These are phyloP conservation scores for Termitomyces eurrhizus DNA, from an alignment of 768 basidiomycete species.

Conservation along the genomic window DNA sequence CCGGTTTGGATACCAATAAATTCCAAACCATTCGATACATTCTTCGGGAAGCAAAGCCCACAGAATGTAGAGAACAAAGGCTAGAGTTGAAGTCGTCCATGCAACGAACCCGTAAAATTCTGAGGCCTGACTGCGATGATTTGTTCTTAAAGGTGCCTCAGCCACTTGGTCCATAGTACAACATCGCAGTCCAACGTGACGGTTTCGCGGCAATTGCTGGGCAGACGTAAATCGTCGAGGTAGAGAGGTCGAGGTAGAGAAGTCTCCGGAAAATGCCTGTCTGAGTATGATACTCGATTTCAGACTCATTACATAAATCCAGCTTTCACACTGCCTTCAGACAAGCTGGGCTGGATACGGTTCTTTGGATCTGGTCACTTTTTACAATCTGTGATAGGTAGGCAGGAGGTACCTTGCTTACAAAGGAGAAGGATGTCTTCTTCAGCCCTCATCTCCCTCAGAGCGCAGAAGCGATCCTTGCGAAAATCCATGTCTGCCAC, in stretches of 20 bases:
- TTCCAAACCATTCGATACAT: conserved; percentile 59
- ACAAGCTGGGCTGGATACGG: background rate
- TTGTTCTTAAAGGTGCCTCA: background rate
- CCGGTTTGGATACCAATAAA: conserved; percentile 89
- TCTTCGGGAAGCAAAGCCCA: conserved; percentile 81
- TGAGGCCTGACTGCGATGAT: conserved; percentile 55
- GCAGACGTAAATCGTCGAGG: no score
- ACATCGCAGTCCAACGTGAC: background rate
- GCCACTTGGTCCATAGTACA: background rate
- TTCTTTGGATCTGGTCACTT: background rate
- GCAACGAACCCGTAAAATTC: conserved; percentile 93
- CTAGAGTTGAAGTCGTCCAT: conserved; percentile 71
- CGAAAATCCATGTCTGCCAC: conserved; percentile 45
- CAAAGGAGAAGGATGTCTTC: background rate
- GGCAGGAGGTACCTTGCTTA: no score
- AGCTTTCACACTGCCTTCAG: background rate
- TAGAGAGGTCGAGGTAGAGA: background rate
- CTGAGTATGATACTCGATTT: background rate
- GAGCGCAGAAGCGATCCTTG: conserved; percentile 50
- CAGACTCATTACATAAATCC: background rate
- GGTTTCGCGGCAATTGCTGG: background rate
- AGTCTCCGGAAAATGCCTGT: background rate
- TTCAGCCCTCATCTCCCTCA: conserved; percentile 20
- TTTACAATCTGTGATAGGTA: background rate
- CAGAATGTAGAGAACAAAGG: conserved; percentile 66